A percentile compares a stretch with the other conserved stretches of the same genome.
These are phyloP conservation scores for Senecio squalidus DNA, from an alignment of 140 eudicot genomes.

Conservation along the genomic window DNA sequence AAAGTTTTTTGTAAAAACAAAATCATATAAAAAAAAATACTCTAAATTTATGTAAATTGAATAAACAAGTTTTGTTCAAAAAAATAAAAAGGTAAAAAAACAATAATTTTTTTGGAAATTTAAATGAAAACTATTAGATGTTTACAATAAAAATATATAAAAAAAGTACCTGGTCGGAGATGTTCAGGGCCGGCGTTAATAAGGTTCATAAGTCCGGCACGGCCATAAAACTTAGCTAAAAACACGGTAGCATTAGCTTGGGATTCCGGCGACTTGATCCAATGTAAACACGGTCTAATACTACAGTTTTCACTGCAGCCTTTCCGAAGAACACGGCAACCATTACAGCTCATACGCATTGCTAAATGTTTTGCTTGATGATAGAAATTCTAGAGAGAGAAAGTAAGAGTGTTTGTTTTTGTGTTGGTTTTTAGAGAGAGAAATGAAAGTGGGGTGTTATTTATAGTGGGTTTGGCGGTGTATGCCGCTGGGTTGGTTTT, in stretches of 20 bases:
- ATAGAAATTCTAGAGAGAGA: no score
- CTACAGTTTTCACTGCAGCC: conserved; percentile 85
- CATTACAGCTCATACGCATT: conserved; percentile 98
- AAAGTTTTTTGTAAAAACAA: no score
- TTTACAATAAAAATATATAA: no score
- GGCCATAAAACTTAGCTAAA: conserved; percentile 94
- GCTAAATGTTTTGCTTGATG: background rate
- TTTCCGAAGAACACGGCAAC: conserved; percentile 84
- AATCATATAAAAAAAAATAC: no score
- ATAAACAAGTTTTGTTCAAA: no score
- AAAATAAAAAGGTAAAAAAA: no score
- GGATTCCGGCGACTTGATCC: conserved; percentile 79
- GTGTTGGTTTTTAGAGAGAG: background rate
- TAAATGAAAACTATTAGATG: no score
- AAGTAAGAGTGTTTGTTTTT: no score
- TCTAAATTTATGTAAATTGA: no score
- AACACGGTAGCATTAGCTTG: conserved; percentile 92
- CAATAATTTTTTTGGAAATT: no score
- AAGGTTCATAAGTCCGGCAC: conserved; percentile 94
- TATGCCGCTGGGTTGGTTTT: conserved; percentile 4
- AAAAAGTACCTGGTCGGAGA: conserved; percentile 66
- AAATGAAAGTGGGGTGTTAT: conserved; percentile 11
- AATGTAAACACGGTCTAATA: conserved; percentile 83
- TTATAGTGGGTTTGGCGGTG: conserved; percentile 48
- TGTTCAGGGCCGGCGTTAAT: conserved; percentile 82